phyloP scores from a whole-genome alignment of 2,329 filamentous ascomycete species.

The Exophiala oligosperma region DNA sequence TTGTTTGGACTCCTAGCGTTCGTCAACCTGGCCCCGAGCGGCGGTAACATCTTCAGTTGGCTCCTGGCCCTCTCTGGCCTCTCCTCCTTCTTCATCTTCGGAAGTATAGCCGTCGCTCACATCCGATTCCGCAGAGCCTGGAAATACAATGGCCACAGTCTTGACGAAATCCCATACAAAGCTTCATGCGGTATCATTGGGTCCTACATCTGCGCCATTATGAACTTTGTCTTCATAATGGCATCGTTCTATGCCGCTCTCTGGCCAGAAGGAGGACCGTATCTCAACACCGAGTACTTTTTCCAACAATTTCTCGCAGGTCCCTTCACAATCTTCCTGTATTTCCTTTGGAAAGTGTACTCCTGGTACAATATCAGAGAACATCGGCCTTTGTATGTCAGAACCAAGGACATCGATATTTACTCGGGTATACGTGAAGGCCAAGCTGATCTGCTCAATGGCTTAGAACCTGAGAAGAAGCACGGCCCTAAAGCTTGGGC shows the following conservation, averaged over 20 bases:
- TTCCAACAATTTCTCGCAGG: constrained; percentile 30
- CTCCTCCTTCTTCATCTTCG: constrained; percentile 72
- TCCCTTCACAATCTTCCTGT: constrained; percentile 26
- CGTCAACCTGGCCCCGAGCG: constrained; percentile 55
- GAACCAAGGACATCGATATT: constrained; percentile 37
- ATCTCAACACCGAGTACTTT: constrained; percentile 25
- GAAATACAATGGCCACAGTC: constrained; percentile 59
- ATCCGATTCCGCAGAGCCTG: constrained; percentile 73
- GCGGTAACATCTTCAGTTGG: constrained; percentile 68
- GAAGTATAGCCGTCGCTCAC: constrained; percentile 49
- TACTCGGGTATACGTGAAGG: constrained; percentile 37
- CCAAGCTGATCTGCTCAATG: too few relatives aligned
- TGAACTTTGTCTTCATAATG: constrained; percentile 74
- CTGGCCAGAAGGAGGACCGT: constrained; percentile 62
- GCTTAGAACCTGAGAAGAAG: too few relatives aligned
- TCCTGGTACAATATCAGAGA: constrained; percentile 29
- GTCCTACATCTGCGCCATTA: constrained; percentile 74
- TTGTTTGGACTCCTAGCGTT: constrained; percentile 75
- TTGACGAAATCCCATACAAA: constrained; percentile 76
- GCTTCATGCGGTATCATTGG: constrained; percentile 78
- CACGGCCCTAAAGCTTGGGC: too few relatives aligned
- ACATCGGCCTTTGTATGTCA: constrained; percentile 34
- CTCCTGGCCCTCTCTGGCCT: constrained; percentile 74
- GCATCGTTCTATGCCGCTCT: constrained; percentile 89
- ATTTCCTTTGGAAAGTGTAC: constrained; percentile 26